Percentiles rank a stretch among this genome's conserved stretches.
Conservation (phyloP, 192 early-diverging fungal genomes). For the Phycomyces nitens region DNA sequence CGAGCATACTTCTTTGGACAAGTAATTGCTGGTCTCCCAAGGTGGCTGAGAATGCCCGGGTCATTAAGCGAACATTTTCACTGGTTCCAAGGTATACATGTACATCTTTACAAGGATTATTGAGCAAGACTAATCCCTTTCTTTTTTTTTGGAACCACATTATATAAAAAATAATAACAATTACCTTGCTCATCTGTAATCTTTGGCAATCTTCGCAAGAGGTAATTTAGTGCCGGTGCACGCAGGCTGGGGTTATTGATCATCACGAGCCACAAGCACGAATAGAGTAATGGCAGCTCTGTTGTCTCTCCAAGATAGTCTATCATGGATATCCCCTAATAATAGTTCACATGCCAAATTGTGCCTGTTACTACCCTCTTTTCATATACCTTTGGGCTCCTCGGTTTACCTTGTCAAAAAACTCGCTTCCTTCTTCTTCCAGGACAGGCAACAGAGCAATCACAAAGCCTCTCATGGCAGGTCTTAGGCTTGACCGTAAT, state of each 20-base stretch:
- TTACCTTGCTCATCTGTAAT: constrained; percentile 63
- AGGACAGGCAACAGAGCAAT: constrained; percentile 79
- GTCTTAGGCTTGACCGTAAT: constrained; percentile 63
- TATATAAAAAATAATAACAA: no score
- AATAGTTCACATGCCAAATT: not conserved
- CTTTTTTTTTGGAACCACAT: no score
- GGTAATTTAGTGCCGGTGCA: constrained; percentile 72
- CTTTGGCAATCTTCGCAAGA: constrained; percentile 69
- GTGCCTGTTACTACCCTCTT: not conserved
- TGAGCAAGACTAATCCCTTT: no score
- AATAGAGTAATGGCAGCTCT: constrained; percentile 77
- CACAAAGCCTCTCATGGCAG: constrained; percentile 74
- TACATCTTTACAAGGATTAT: constrained; percentile 31
- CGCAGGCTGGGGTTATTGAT: constrained; percentile 67
- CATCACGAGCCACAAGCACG: constrained; percentile 78
- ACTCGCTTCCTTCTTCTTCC: constrained; percentile 88
- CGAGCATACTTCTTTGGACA: constrained; percentile 80
- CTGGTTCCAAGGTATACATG: constrained; percentile 48
- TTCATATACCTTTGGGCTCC: not conserved
- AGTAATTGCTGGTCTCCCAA: constrained; percentile 72
- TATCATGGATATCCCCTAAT: constrained; percentile 51
- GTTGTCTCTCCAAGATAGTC: constrained; percentile 63
- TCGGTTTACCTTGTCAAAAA: constrained; percentile 64
- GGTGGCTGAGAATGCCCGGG: constrained; percentile 69
- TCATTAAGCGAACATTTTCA: constrained; percentile 65